phyloP scores from a whole-genome alignment of 2,329 filamentous ascomycete species.

The Diplodia corticola region DNA sequence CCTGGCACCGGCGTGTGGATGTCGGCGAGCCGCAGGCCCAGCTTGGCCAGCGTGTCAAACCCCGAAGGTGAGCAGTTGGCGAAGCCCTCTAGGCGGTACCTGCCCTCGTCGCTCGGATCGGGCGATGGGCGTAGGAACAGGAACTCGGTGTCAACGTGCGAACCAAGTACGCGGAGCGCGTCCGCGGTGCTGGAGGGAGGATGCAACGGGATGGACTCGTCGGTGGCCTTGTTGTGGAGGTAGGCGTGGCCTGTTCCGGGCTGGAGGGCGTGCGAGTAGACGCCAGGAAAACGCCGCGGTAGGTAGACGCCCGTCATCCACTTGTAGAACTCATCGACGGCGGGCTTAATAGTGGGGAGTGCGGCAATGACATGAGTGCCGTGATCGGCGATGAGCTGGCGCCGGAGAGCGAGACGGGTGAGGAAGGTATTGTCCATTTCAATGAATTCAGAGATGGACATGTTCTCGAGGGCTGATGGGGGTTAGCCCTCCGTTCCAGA shows the following conservation, averaged over 20 bases:
- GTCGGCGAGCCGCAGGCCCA: constrained; percentile 52
- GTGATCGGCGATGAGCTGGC: constrained; percentile 48
- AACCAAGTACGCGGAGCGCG: constrained; percentile 52
- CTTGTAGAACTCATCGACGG: constrained; percentile 58
- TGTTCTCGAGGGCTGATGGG: constrained; percentile 53
- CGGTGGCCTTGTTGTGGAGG: constrained; percentile 48
- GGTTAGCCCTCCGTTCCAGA: not conserved
- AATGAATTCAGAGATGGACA: constrained; percentile 56
- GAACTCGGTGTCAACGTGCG: constrained; percentile 61
- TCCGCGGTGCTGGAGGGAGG: constrained; percentile 36
- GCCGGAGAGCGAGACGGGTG: constrained; percentile 52
- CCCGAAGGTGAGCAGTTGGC: constrained; percentile 59
- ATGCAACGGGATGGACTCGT: constrained; percentile 43
- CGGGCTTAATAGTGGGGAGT: constrained; percentile 32
- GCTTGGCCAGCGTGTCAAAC: constrained; percentile 58
- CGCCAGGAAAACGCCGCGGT: constrained; percentile 56
- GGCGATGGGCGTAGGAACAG: constrained; percentile 55
- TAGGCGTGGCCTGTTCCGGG: constrained; percentile 23
- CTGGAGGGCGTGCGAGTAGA: constrained; percentile 32
- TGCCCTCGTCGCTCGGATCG: constrained; percentile 31
- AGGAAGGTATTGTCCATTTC: constrained; percentile 61
- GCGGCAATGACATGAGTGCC: constrained; percentile 42
- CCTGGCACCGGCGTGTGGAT: constrained; percentile 62
- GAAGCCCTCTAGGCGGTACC: constrained; percentile 60
- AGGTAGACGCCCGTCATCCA: constrained; percentile 58